phyloP scores from a whole-genome alignment of 2,329 filamentous ascomycete genomes.

The Drechslerella coelobrocha region DNA sequence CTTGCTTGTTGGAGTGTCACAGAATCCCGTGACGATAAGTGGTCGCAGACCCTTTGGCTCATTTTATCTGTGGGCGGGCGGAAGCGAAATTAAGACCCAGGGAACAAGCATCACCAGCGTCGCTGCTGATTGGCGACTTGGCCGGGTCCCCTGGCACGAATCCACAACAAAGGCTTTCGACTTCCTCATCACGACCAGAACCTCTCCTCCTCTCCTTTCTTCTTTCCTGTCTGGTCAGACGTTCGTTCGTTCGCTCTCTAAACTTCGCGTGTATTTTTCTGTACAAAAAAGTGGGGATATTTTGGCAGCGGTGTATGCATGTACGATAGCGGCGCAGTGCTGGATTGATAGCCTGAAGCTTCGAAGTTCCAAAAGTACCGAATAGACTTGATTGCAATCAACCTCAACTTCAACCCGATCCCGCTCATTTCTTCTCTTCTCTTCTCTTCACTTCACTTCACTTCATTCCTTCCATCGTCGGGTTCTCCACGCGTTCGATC shows the following conservation, averaged over 20 bases:
- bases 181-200: no score
- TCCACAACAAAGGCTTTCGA: not conserved
- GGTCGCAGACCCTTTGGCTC: slow-evolving; percentile 32
- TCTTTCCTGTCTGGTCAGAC: slow-evolving; percentile 11
- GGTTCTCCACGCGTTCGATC: not conserved
- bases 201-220: slow-evolving; percentile 28
- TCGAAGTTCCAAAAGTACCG: slow-evolving; percentile 1
- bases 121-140: slow-evolving; percentile 35
- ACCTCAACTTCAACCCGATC: not conserved
- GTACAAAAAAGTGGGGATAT: slow-evolving; percentile 4
- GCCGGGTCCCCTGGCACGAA: not conserved
- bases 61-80: slow-evolving; percentile 48
- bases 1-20: slow-evolving; percentile 33
- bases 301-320: not conserved
- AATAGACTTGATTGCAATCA: slow-evolving; percentile 4
- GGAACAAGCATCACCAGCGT: slow-evolving; percentile 34
- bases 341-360: slow-evolving; percentile 4
- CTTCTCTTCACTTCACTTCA: not conserved
- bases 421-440: slow-evolving; percentile 8
- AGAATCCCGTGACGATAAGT: slow-evolving; percentile 46
- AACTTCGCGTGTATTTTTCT: not conserved
- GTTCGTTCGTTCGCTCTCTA: slow-evolving; percentile 13
- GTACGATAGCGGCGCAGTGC: slow-evolving; percentile 40
- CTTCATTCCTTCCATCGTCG: not conserved
- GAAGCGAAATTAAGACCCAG: slow-evolving; percentile 44